Evolutionary conservation across 1,139 yeast species (phyloP).

Genomic region (Yamadazyma friedrichii): DNA sequence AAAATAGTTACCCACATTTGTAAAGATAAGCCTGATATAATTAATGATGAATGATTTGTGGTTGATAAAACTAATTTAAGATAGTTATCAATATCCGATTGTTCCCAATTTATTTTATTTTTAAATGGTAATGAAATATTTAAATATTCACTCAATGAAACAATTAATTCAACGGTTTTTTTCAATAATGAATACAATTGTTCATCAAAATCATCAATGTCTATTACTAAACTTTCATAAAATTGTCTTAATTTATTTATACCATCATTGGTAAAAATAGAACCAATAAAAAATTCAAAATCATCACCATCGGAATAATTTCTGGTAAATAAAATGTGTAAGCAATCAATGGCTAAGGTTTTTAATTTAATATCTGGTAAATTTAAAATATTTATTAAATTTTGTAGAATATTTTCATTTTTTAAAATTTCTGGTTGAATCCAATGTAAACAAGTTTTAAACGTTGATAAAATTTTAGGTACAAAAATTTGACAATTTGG

Average conservation of each 20-base stretch:
- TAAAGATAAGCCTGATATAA: conserved; percentile 86
- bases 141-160: conserved; percentile 79
- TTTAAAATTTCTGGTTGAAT: conserved; percentile 74
- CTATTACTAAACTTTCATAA: conserved; percentile 59
- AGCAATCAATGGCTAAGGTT: conserved; percentile 84
- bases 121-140: conserved; percentile 41
- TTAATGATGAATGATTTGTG: conserved; percentile 79
- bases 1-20: conserved; percentile 94
- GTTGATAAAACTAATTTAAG: conserved; percentile 75
- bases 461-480: conserved; percentile 71
- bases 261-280: conserved; percentile 73
- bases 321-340: conserved; percentile 85
- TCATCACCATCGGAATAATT: conserved; percentile 69
- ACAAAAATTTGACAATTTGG: conserved; percentile 48
- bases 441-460: conserved; percentile 93
- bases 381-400: conserved; percentile 60
- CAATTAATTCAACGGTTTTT: conserved; percentile 91
- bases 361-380: conserved; percentile 65
- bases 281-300: conserved; percentile 75
- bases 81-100: conserved; percentile 61
- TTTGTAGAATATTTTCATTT: conserved; percentile 62
- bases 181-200: conserved; percentile 74
- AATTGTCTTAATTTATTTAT: conserved; percentile 64
- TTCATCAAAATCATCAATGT: conserved; percentile 80
- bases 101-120: conserved; percentile 43